Percentiles rank a stretch among this genome's conserved stretches.
These are phyloP conservation scores for Mucor lusitanicus DNA, from an alignment of 371 early-diverging fungal species.

Conservation along the genomic window DNA sequence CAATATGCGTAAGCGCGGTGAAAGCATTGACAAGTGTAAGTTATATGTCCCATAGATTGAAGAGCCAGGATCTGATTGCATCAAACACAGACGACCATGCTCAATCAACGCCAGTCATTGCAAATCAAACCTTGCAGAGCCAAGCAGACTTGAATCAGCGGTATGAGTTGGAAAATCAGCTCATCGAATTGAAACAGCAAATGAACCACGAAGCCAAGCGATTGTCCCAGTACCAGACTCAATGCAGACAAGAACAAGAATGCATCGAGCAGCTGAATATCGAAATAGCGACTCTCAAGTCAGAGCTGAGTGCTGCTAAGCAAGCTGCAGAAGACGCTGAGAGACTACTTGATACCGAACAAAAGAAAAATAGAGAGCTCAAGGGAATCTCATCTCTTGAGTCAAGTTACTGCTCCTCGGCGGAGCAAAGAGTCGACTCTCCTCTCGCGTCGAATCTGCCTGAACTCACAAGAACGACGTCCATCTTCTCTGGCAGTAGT, in stretches of 20 bases:
- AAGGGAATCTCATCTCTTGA: not conserved
- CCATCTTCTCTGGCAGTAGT: slow-evolving; percentile 6
- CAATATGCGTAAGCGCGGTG: slow-evolving; percentile 6
- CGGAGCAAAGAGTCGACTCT: not conserved
- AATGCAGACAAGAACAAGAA: not conserved
- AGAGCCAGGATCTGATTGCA: not conserved
- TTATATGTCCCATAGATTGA: not conserved
- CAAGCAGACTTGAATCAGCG: not conserved
- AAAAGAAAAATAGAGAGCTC: not conserved
- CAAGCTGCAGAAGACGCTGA: not conserved
- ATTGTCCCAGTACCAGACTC: not conserved
- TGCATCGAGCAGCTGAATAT: not conserved
- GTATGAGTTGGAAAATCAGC: slow-evolving; percentile 3
- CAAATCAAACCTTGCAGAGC: not conserved
- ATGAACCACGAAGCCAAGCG: not conserved
- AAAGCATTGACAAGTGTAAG: slow-evolving; percentile 15
- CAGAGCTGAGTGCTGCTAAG: not conserved
- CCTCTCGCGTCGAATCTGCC: not conserved
- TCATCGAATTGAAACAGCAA: slow-evolving; percentile 9
- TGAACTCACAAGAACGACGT: slow-evolving; percentile 14
- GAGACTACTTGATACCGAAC: not conserved
- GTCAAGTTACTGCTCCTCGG: not conserved
- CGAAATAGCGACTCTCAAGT: not conserved
- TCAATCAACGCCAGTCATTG: not conserved
- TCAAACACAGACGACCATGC: not conserved